Base-by-base conservation (phyloP, 352 stramenopile genomes). In the Globisporangium yorkense region DNA sequence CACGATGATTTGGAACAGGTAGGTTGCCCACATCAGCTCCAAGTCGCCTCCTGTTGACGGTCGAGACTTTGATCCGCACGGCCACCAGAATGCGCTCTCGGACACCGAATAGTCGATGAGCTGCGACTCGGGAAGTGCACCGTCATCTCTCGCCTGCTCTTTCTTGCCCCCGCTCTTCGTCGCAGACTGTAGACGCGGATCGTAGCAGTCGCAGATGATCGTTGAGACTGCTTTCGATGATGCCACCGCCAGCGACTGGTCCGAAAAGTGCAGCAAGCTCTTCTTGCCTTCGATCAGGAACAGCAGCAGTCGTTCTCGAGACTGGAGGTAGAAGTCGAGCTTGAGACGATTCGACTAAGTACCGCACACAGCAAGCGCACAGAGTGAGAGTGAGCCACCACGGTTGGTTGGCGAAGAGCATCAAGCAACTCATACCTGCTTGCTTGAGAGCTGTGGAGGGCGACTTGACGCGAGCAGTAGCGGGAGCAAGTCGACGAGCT, bases 61-160 rank as follows among this genome's bases (percentile, higher is more conserved):
- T 3, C 48, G 50, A 20, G 59, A 21, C 43, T 52, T 62, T 5
- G 47, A 54, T 1, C 79, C 77, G 46, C 78, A 92, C 3, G 84
- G 84, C 84, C 84, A 94, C 84, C 81, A 92, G 35, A 87, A 88
- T 1, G 84, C 80, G 50, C 77, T 91, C 31, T 91, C 76, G 13
- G 80, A 75, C 20, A 93, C 74, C 0, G 79, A 87, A 47, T 84
- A 84, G 61, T 93, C 83, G 21, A 93, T 70, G 3, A 86, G 75
- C 41, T 83, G 78, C 5, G 70, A 79, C 48, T 92, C 78, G 0
- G 84, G 86, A 20, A 95, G 51, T 2, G 77, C 83, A 33, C 85
- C 85, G 63, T 93, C 85, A 51, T 90, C 77, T 44, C 66, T 69
- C 59, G 53, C 45, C 37, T 70, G 60, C 20, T 45, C 57, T 16